Percentiles rank a stretch among this genome's conserved stretches.
Conservation (phyloP, 176 grass and related monocot genomes). For the Carex cristatella region DNA sequence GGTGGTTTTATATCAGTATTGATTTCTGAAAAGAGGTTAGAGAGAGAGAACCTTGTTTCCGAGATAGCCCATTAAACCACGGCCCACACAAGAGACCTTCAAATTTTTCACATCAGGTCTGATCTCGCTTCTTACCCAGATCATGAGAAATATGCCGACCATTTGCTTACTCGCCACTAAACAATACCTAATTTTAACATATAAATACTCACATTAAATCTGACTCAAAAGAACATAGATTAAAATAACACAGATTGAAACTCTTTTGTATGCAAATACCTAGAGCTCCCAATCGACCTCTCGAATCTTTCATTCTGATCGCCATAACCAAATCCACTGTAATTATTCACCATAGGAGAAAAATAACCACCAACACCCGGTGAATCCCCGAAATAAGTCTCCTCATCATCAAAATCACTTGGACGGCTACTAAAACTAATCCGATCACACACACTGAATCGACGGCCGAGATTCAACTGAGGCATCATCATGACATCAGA, state of each 20-base stretch:
- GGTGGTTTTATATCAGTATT: background rate
- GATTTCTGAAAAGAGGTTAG: background rate
- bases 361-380: constrained; percentile 45
- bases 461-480: constrained; percentile 59
- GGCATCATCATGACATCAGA: constrained; percentile 49
- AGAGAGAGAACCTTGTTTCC: constrained; percentile 70
- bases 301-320: constrained; percentile 3
- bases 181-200: constrained; percentile 61
- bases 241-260: too few species aligned
- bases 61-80: constrained; percentile 95
- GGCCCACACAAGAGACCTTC: constrained; percentile 93
- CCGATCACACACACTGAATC: constrained; percentile 78
- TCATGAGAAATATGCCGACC: constrained; percentile 92
- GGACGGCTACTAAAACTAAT: constrained; percentile 72
- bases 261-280: background rate
- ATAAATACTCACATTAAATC: background rate
- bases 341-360: constrained; percentile 58
- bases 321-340: constrained; percentile 22
- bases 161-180: constrained; percentile 95
- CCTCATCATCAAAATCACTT: constrained; percentile 85
- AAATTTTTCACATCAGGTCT: constrained; percentile 84
- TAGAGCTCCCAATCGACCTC: background rate
- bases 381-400: constrained; percentile 81
- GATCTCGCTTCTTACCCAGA: constrained; percentile 86
- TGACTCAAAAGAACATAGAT: background rate